Base-by-base conservation (phyloP, 2,329 filamentous ascomycete species). In the Alternaria hordeiaustralica region DNA sequence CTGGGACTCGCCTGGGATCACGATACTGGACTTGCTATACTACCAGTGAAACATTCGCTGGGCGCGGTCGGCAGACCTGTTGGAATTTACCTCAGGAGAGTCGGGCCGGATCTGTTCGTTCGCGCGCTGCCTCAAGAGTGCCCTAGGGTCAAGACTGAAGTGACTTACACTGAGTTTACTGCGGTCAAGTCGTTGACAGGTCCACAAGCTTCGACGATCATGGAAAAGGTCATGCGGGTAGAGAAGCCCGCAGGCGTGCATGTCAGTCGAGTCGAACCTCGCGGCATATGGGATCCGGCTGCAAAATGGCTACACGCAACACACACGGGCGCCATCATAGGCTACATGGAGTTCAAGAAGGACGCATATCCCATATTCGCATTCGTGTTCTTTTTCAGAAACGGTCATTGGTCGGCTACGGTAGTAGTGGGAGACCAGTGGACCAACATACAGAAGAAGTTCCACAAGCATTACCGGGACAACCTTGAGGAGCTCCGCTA, bases 61-160 rank as follows among this genome's bases (percentile, higher is more conserved):
- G 61, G 61, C 6, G 20, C 61, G 1, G 15, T 41, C 12, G 33
- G 41, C 5, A 44, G 13, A 3, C 50, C 61, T 41, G 55, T 53
- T 45, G 61, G 61, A 13, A 25, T 61, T 15, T 58, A 64, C 9
- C 58, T 61, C 13, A 43, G 62, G 41, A 44, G 62, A 25, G 58
- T 59, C 0, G 62, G 62, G 2, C 28, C 51, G 2, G 58, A 61
- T n/a, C 12, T 43, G 4, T 64, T 61, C 23, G 55, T 61, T 12
- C 47, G 62, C n/a, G 58, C 58, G 8, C 43, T 15, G 13, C 58
- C 62, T 47, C 43, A 57, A 30, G 36, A 57, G 23, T 61, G 25
- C 23, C 20, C 50, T 5, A 45, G 23, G 12, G 58, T 56, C 12
- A 45, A 55, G 9, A 47, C 46, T 6, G 43, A 57, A 61, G 43